These are phyloP conservation scores for Lasiodiplodia citricola DNA, from an alignment of 2,329 filamentous ascomycete genomes.

Conservation along the genomic window DNA sequence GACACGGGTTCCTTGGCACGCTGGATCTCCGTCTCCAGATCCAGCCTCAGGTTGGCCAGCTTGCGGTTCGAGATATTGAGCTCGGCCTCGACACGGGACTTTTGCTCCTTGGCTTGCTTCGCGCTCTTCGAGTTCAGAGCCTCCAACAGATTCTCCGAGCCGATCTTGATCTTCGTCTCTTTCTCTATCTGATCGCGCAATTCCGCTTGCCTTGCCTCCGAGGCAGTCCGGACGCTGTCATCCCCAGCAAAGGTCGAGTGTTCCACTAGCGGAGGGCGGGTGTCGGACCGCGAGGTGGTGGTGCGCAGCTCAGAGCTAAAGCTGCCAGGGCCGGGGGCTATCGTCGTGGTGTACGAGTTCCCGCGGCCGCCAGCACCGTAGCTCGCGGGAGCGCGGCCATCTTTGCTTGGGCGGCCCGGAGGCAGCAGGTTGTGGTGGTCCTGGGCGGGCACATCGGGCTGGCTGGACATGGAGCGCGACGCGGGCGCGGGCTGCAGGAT, in stretches of 20 bases:
- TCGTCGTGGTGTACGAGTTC: slow-evolving; percentile 72
- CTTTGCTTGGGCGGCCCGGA: slow-evolving; percentile 52
- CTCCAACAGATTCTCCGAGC: slow-evolving; percentile 96
- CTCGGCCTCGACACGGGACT: slow-evolving; percentile 72
- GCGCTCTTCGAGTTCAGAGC: slow-evolving; percentile 92
- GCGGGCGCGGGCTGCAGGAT: slow-evolving; percentile 38
- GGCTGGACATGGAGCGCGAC: slow-evolving; percentile 47
- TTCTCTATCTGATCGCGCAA: slow-evolving; percentile 88
- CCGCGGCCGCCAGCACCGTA: slow-evolving; percentile 68
- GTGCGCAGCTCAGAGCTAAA: slow-evolving; percentile 88
- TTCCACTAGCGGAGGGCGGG: slow-evolving; percentile 62
- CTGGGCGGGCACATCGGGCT: slow-evolving; percentile 38
- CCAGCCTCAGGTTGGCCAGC: slow-evolving; percentile 63
- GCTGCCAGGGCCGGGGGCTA: slow-evolving; percentile 73
- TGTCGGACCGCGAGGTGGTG: slow-evolving; percentile 67
- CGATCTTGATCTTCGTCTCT: slow-evolving; percentile 97
- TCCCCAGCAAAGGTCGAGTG: slow-evolving; percentile 63
- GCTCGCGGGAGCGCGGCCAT: slow-evolving; percentile 60
- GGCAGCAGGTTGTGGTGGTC: slow-evolving; percentile 44
- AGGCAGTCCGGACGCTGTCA: slow-evolving; percentile 58
- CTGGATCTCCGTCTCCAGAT: slow-evolving; percentile 65
- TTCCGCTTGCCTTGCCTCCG: slow-evolving; percentile 75
- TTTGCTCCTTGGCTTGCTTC: slow-evolving; percentile 82
- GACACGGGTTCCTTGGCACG: slow-evolving; percentile 62
- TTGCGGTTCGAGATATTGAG: slow-evolving; percentile 84